Evolutionary conservation across 306 rosid genomes (phyloP), one percentile per base, ranked within the genome.

Genomic region (Lagenaria siceraria): DNA sequence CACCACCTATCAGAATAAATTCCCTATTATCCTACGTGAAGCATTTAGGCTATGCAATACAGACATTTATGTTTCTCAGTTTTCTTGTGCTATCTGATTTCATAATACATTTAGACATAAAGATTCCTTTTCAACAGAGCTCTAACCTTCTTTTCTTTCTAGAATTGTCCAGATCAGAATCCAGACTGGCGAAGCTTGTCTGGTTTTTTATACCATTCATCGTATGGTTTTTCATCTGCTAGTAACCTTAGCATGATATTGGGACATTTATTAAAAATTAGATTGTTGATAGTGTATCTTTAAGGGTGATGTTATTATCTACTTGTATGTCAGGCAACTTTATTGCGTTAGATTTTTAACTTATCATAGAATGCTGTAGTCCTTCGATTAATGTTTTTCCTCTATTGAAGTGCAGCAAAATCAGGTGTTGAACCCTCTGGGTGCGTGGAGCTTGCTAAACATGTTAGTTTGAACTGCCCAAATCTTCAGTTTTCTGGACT

Each of bases 401-500:
- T 43, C 17, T 74, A 24, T 61, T 79, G 56, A 66, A 46, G 46
- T 77, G 78, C 93, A 90, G 98, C 98, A 53, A 95, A 95, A 84
- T 95, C 25, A 80, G 97, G 98, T 24, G 93, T 92, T 77, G 92
- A 92, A 82, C 98, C 97, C 49, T 66, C 88, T 74, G 77, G 53
- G 51, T 92, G 97, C 77, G 90, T 88, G 74, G 97, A 90, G 71
- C 92, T 95, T 43, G 97, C 86, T 66, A 90, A 88, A 82, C 95
- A 95, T 84, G 89, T 95, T 75, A 83, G 78, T 55, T 74, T 43
- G 43, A 83, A 79, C 81, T 88, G 97, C 85, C 87, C 90, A 83
- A 87, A 92, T 83, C 97, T 95, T 29, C 88, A 89, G 82, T 90
- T 95, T 80, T 85, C 84, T 83, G 97, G 98, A 62, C 82, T 95